Conservation (phyloP, 2,329 filamentous ascomycete genomes). For the Trichoderma asperellum region DNA sequence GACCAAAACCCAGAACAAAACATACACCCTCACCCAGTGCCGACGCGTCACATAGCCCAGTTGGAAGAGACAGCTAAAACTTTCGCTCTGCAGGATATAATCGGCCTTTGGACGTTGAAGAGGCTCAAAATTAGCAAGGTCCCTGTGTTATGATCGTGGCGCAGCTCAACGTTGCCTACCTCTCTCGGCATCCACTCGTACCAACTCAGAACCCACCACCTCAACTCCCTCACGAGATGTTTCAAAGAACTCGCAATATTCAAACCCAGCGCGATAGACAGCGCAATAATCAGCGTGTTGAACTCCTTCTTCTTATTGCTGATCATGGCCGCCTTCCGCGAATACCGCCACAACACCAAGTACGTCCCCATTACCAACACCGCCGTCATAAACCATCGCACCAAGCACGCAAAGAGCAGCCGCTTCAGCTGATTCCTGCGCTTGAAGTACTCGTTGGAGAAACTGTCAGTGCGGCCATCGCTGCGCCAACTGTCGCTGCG, state of each 20-base stretch:
- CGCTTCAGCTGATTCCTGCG: conserved; percentile 32
- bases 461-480: conserved; percentile 30
- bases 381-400: conserved; percentile 39
- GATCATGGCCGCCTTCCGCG: conserved; percentile 38
- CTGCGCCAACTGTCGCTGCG: conserved; percentile 31
- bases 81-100: conserved; percentile 34
- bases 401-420: conserved; percentile 30
- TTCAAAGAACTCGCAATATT: conserved; percentile 50
- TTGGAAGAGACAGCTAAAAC: conserved; percentile 34
- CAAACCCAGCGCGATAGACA: conserved; percentile 49
- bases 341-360: conserved; percentile 38
- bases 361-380: conserved; percentile 38
- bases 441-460: conserved; percentile 33
- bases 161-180: conserved; percentile 36
- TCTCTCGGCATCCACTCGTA: conserved; percentile 45
- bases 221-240: conserved; percentile 48
- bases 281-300: conserved; percentile 50
- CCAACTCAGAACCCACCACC: conserved; percentile 51
- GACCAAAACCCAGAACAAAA: conserved; percentile 33
- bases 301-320: conserved; percentile 46
- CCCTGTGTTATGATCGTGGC: background rate
- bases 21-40: conserved; percentile 32
- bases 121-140: background rate
- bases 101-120: conserved; percentile 29
- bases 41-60: conserved; percentile 32